phyloP scores from a whole-genome alignment of 306 rosid genomes.

The Mucuna pruriens region DNA sequence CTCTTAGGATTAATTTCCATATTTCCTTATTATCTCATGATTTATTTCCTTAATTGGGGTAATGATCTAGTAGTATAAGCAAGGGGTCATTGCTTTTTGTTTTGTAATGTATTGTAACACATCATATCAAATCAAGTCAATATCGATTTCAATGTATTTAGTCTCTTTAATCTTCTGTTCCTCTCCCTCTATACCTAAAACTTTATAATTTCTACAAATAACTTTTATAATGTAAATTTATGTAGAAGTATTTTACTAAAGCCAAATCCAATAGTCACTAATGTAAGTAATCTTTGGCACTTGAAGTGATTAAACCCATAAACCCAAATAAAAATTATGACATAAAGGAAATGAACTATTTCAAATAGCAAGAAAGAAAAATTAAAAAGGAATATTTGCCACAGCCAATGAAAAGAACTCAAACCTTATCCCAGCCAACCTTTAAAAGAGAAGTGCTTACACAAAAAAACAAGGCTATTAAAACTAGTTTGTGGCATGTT shows the following conservation, averaged over 20 bases:
- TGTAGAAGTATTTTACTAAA: not conserved
- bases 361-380: not conserved
- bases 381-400: not conserved
- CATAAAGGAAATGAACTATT: not conserved
- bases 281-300: not conserved
- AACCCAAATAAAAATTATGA: not conserved
- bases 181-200: not conserved
- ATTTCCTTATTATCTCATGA: too few relatives aligned
- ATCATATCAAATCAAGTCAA: too few relatives aligned
- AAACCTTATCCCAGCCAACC: not conserved
- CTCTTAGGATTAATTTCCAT: too few relatives aligned
- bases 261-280: not conserved
- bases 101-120: too few relatives aligned
- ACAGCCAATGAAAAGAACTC: not conserved
- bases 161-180: not conserved
- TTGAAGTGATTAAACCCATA: not conserved
- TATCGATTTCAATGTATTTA: not conserved
- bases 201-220: not conserved
- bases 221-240: not conserved
- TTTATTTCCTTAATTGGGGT: too few relatives aligned
- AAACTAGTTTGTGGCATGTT: slow-evolving; percentile 1
- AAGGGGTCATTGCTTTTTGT: too few relatives aligned
- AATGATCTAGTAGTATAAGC: too few relatives aligned
- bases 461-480: not conserved
- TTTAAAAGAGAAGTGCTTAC: not conserved